These are phyloP conservation scores for Ambrosia artemisiifolia DNA, from an alignment of 129 eudicot genomes.

Conservation along the genomic window DNA sequence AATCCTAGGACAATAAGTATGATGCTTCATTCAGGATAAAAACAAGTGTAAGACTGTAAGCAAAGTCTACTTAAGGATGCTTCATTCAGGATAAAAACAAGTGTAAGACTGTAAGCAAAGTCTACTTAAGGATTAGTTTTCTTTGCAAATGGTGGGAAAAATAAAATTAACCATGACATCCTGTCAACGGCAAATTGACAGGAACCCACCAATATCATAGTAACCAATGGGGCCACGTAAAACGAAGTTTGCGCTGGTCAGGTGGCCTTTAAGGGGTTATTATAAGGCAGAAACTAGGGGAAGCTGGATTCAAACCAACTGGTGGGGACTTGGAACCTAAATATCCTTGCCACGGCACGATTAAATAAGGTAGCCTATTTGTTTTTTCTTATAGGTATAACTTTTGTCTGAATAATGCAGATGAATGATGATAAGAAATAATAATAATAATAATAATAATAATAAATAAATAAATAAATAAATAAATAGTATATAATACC, in stretches of 20 bases:
- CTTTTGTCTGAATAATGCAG: background rate
- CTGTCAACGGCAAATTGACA: background rate
- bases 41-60: background rate
- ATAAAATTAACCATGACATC: background rate
- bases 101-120: background rate
- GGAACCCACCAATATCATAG: background rate
- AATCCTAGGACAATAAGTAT: background rate
- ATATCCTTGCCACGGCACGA: background rate
- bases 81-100: background rate
- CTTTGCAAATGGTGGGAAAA: background rate
- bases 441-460: background rate
- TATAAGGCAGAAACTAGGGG: too few species aligned
- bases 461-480: too few species aligned
- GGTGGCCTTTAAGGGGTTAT: too few species aligned
- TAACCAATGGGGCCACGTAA: background rate
- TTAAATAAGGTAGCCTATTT: background rate
- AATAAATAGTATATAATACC: slow-evolving; percentile 35
- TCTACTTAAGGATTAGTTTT: background rate
- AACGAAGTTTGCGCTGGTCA: too few species aligned
- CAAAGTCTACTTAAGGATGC: background rate
- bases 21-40: background rate
- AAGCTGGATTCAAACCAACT: too few species aligned
- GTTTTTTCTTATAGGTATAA: background rate
- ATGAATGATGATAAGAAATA: background rate
- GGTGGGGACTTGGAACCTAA: slow-evolving; percentile 7